Evolutionary conservation across 2,329 filamentous ascomycete genomes (phyloP), one percentile per base, ranked within the genome.

Genomic region (Colletotrichum godetiae): DNA sequence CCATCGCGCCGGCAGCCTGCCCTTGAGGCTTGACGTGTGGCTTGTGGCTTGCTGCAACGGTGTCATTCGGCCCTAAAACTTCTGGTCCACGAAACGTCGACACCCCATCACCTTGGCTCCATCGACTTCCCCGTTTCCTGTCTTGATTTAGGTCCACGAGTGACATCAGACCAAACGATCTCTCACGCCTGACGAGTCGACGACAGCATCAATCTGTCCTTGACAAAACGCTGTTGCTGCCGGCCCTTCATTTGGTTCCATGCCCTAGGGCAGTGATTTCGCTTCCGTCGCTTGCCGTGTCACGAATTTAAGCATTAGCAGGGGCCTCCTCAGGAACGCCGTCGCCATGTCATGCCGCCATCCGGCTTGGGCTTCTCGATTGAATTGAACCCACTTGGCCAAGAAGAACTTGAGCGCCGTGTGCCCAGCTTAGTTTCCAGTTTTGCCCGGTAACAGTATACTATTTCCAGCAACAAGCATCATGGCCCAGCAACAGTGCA

Each of bases 141-240:
- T 52, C 63, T 67, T 46, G 56, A 57, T 27, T 59, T 37, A 42
- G 24, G 24, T 62, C 53, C 69, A 69, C 59, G 59, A 29, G 59
- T 72, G 59, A 72, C 69, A 72, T 72, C 66, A 72, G 66, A 72
- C 66, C 52, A 72, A 64, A 69, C 69, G 33, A 19, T 24, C n/a
- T 57, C 58, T 72, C 29, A 31, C 65, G 52, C 53, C 60, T 65
- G 35, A 49, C 37, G 65, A 57, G 37, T 42, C 58, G 52, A 63
- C 42, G 42, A 64, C 4, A 33, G 15, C n/a, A 22, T 61, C 12
- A 12, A 42, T 13, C 22, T 27, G 31, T 42, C 35, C n/a, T 13
- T 7, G 31, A 33, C 35, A 46, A 71, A 27, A 55, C 10, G 55
- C 24, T 11, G 22, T 27, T 61, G 31, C 49, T 42, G 13, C 57